A percentile compares a stretch with the other conserved stretches of the same genome.
These are phyloP conservation scores for Didymosphaeria variabile DNA, from an alignment of 2,329 filamentous ascomycete species.

Conservation along the genomic window DNA sequence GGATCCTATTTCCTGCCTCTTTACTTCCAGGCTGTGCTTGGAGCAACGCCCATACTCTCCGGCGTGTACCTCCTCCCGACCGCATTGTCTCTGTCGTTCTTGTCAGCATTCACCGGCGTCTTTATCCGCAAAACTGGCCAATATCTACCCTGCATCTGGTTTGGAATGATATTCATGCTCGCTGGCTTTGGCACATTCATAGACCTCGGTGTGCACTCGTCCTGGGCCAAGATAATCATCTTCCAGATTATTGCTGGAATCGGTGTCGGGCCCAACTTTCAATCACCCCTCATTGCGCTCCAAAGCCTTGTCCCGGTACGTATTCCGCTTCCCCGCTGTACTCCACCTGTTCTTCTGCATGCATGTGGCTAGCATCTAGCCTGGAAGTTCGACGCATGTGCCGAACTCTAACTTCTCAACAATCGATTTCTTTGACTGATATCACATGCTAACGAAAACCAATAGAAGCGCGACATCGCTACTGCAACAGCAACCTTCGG, in stretches of 20 bases:
- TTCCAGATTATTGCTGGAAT: conserved; percentile 52
- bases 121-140: conserved; percentile 58
- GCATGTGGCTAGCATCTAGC: conserved; percentile 6
- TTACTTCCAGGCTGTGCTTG: conserved; percentile 82
- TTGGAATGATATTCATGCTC: conserved; percentile 49
- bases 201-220: conserved; percentile 41
- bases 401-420: neutral
- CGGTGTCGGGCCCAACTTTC: conserved; percentile 72
- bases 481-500: conserved; percentile 72
- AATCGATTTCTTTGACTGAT: conserved; percentile 6
- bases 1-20: conserved; percentile 82
- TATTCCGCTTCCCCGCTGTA: conserved; percentile 9
- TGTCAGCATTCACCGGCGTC: conserved; percentile 66
- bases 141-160: conserved; percentile 53
- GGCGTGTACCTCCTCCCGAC: conserved; percentile 79
- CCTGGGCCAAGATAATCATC: conserved; percentile 52
- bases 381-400: neutral
- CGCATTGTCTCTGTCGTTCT: conserved; percentile 71
- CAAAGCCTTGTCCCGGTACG: conserved; percentile 67
- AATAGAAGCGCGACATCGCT: conserved; percentile 67
- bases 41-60: conserved; percentile 73
- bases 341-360: neutral
- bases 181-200: conserved; percentile 52
- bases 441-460: conserved; percentile 23
- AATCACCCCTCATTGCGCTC: conserved; percentile 72